Conservation (phyloP, 371 early-diverging fungal species). For the Mortierella sp. region DNA sequence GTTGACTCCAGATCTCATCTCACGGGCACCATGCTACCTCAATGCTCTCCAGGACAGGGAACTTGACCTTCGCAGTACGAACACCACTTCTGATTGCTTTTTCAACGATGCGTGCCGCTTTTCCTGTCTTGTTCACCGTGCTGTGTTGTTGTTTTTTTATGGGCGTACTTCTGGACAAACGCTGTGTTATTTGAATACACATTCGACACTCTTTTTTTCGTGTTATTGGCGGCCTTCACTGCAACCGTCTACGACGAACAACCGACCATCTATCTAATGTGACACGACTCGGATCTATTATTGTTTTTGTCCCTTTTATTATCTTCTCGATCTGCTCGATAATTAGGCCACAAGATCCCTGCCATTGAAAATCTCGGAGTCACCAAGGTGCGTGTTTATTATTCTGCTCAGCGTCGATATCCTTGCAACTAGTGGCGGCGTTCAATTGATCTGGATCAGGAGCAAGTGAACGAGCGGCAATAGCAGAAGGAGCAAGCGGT, state of each 20-base stretch:
- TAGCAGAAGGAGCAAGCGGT: neutral
- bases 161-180: neutral
- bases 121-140: neutral
- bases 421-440: neutral
- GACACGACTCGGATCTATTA: slow-evolving; percentile 15
- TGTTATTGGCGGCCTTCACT: neutral
- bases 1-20: slow-evolving; percentile 84
- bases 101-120: neutral
- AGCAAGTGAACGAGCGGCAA: neutral
- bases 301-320: neutral
- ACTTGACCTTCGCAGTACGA: slow-evolving; percentile 87
- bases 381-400: slow-evolving; percentile 75
- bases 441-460: neutral
- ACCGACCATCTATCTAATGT: slow-evolving; percentile 10
- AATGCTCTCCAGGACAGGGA: slow-evolving; percentile 93
- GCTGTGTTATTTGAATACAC: neutral
- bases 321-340: neutral
- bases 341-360: slow-evolving; percentile 86
- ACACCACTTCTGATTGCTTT: neutral
- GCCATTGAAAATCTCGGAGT: slow-evolving; percentile 95
- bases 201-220: neutral
- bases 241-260: neutral
- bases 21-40: slow-evolving; percentile 77
- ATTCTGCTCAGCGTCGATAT: neutral
- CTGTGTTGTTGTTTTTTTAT: neutral